These are phyloP conservation scores for Herpetomonas muscarum DNA, from an alignment of 208 protist species.

Conservation along the genomic window DNA sequence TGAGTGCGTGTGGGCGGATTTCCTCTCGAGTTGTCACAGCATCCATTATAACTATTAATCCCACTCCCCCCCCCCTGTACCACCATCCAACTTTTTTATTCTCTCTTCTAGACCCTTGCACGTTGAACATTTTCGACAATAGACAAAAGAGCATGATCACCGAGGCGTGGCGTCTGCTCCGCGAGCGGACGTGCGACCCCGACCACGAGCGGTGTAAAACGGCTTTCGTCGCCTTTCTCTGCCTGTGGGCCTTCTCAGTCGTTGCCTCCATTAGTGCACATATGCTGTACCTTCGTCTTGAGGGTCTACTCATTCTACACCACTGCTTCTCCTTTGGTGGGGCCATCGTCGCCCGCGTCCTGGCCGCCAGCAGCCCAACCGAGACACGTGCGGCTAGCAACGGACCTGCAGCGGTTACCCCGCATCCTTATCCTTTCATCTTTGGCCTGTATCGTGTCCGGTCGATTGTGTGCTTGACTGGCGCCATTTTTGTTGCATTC, in stretches of 20 bases:
- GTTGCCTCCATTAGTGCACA: slow-evolving; percentile 25
- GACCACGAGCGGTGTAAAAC: slow-evolving; percentile 19
- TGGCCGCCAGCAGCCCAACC: slow-evolving; percentile 7
- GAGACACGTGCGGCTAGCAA: too few relatives aligned
- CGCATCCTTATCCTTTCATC: slow-evolving; percentile 39
- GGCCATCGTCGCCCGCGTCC: slow-evolving; percentile 24
- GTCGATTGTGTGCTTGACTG: slow-evolving; percentile 44
- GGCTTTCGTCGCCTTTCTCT: slow-evolving; percentile 22
- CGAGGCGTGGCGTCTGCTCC: slow-evolving; percentile 17
- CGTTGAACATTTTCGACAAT: background rate
- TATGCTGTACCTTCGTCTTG: slow-evolving; percentile 33
- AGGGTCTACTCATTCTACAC: slow-evolving; percentile 44
- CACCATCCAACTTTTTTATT: slow-evolving; percentile 8
- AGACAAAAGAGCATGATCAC: slow-evolving; percentile 27
- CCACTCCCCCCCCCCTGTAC: too few relatives aligned
- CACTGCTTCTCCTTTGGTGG: slow-evolving; percentile 29
- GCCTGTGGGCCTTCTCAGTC: slow-evolving; percentile 37
- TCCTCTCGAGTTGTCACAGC: too few relatives aligned
- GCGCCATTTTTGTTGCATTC: slow-evolving; percentile 55
- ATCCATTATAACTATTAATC: too few relatives aligned
- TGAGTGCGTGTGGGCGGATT: too few relatives aligned
- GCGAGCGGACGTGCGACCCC: slow-evolving; percentile 1
- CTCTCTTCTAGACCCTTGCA: too few relatives aligned
- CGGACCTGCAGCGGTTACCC: background rate
- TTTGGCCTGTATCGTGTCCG: slow-evolving; percentile 53